A percentile compares a stretch with the other conserved stretches of the same genome.
phyloP scores from a whole-genome alignment of 306 rosid genomes.

The Begonia masoniana region DNA sequence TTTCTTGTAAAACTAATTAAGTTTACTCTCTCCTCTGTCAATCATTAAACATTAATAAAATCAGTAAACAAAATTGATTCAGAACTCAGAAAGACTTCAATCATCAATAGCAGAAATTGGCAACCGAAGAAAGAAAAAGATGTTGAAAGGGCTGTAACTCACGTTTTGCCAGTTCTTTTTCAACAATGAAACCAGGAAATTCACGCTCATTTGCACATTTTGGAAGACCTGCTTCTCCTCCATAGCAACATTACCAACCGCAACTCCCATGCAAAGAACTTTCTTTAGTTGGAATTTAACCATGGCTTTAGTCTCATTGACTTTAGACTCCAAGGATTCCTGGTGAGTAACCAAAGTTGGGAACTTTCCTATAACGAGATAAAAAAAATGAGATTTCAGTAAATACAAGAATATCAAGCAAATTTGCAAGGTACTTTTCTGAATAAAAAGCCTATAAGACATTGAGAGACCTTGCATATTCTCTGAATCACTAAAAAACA shows the following conservation, averaged over 20 bases:
- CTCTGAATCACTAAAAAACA: too few species aligned
- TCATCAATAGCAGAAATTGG: too few species aligned
- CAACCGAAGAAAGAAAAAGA: neutral
- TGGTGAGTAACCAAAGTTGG: slow-evolving; percentile 75
- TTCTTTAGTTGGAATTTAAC: slow-evolving; percentile 75
- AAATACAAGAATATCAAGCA: too few species aligned
- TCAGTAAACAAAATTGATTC: neutral
- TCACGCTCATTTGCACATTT: slow-evolving; percentile 74
- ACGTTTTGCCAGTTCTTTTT: slow-evolving; percentile 90
- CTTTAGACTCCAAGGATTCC: slow-evolving; percentile 72
- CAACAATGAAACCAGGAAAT: slow-evolving; percentile 70
- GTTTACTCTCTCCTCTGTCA: too few species aligned
- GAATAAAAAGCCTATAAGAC: too few species aligned
- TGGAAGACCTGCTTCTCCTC: slow-evolving; percentile 89
- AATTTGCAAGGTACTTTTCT: too few species aligned
- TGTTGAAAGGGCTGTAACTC: slow-evolving; percentile 9
- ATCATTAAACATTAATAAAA: neutral
- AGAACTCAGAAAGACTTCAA: too few species aligned
- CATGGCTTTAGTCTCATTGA: slow-evolving; percentile 71
- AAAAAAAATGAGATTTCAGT: too few species aligned
- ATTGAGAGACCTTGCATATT: too few species aligned
- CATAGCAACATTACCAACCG: slow-evolving; percentile 73
- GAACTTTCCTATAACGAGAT: slow-evolving; percentile 48
- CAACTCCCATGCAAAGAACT: slow-evolving; percentile 90
- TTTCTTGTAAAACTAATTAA: too few species aligned